Conservation (phyloP, 208 protist genomes). For the Trichomonas gallinae region DNA sequence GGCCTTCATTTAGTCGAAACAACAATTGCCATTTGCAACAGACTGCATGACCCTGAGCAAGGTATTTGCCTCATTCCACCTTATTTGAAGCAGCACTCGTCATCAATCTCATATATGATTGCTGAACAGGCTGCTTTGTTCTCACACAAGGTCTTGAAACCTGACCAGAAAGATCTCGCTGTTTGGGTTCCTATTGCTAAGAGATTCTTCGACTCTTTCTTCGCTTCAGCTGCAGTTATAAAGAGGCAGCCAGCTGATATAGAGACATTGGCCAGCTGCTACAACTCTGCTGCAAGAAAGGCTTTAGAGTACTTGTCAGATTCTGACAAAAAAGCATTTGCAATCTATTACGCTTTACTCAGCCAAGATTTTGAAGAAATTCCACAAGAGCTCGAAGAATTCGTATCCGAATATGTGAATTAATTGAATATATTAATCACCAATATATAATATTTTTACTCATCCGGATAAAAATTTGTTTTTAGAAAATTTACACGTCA, state of each 20-base stretch:
- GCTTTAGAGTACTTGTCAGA: not conserved
- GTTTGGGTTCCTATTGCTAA: not conserved
- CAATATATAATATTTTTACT: too few species aligned
- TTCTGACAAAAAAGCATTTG: not conserved
- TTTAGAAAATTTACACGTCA: too few species aligned
- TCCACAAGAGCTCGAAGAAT: not conserved
- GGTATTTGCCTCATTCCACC: not conserved
- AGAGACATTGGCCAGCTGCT: not conserved
- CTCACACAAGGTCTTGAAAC: not conserved
- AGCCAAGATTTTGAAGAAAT: not conserved
- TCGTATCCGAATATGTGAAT: not conserved
- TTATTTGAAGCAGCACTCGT: not conserved
- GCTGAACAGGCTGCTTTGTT: not conserved
- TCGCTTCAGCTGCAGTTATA: not conserved
- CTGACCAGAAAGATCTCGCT: not conserved
- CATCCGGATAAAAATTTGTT: too few species aligned
- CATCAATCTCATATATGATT: not conserved
- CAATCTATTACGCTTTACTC: not conserved
- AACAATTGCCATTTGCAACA: not conserved
- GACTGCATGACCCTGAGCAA: not conserved
- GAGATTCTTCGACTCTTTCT: not conserved
- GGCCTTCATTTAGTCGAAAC: not conserved
- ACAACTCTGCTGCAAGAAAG: not conserved
- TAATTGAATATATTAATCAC: too few species aligned
- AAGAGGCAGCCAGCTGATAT: not conserved